Conservation (phyloP, 73 alveolate genomes). For the Symbiodinium pilosum region DNA sequence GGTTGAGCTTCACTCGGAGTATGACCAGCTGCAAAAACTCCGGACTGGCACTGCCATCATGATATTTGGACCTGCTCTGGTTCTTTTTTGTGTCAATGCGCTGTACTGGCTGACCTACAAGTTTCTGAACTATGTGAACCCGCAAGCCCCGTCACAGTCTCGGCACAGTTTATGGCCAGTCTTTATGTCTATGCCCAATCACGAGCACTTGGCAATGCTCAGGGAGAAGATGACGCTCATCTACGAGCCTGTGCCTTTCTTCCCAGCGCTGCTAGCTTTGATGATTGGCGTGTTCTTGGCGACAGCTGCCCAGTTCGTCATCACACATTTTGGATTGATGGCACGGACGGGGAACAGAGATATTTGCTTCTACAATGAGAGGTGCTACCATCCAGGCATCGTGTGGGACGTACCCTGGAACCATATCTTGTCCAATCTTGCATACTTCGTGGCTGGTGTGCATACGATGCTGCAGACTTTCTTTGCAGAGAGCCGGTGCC, state of each 20-base stretch:
- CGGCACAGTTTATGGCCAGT: not conserved
- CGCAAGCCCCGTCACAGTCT: not conserved
- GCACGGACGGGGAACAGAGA: slow-evolving; percentile 51
- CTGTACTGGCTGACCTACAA: slow-evolving; percentile 9
- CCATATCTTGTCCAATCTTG: slow-evolving; percentile 34
- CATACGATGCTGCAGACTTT: slow-evolving; percentile 58
- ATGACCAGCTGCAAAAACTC: not conserved
- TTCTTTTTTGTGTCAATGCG: slow-evolving; percentile 48
- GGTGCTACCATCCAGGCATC: slow-evolving; percentile 50
- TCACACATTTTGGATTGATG: slow-evolving; percentile 72
- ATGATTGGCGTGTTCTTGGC: slow-evolving; percentile 75
- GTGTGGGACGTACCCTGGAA: slow-evolving; percentile 77
- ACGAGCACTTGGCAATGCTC: slow-evolving; percentile 18
- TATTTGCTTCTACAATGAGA: slow-evolving; percentile 63
- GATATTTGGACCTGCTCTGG: slow-evolving; percentile 10
- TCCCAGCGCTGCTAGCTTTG: slow-evolving; percentile 42
- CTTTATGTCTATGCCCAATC: not conserved
- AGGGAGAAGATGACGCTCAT: slow-evolving; percentile 9
- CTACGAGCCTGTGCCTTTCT: slow-evolving; percentile 40
- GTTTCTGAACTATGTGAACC: not conserved
- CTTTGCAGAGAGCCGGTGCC: slow-evolving; percentile 66
- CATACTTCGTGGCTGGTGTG: slow-evolving; percentile 52
- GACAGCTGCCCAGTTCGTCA: slow-evolving; percentile 78
- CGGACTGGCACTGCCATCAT: not conserved
- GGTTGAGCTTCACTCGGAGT: not conserved